These are phyloP conservation scores for Sherardia arvensis DNA, from an alignment of 257 asterid species.

Conservation along the genomic window DNA sequence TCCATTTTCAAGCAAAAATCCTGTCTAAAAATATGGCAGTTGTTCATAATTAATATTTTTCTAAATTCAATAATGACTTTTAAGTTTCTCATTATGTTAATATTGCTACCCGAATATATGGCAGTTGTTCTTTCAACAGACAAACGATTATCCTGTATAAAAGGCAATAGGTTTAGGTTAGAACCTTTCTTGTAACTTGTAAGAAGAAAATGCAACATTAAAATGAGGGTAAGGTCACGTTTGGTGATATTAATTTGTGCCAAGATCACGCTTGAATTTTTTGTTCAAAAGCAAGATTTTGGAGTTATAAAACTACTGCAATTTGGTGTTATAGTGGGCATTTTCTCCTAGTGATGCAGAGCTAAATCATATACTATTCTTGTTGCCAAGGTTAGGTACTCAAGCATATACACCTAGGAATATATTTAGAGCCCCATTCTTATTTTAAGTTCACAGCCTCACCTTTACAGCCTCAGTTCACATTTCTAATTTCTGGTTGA, in stretches of 20 bases:
- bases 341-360: neutral
- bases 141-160: constrained; percentile 15
- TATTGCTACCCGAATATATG: no score
- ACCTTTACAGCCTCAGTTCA: neutral
- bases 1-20: neutral
- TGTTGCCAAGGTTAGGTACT: neutral
- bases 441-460: neutral
- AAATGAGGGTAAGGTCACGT: neutral
- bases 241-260: neutral
- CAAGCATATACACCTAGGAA: neutral
- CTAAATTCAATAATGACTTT: no score
- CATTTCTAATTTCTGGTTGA: neutral
- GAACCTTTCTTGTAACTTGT: neutral
- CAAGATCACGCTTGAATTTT: neutral
- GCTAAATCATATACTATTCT: neutral
- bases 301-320: neutral
- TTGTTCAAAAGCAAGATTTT: neutral
- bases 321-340: neutral
- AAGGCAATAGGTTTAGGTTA: neutral
- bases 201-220: neutral
- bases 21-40: no score
- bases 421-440: neutral
- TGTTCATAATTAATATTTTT: no score
- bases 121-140: neutral
- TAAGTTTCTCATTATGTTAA: no score